Percentiles rank a stretch among this genome's conserved stretches.
Conservation (phyloP, 768 basidiomycete species). For the Lactifluus rugatus region DNA sequence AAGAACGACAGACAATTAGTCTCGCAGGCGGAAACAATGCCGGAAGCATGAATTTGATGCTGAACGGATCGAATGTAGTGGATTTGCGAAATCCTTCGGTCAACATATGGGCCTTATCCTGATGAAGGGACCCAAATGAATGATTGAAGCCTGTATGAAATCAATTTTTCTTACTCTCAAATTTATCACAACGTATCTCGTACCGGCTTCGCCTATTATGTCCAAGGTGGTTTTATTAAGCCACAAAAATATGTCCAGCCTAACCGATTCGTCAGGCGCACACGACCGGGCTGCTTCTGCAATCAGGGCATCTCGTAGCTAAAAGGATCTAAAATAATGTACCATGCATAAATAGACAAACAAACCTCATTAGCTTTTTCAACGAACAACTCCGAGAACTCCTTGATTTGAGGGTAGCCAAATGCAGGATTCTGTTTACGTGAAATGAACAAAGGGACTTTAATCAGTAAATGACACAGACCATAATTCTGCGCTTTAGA, state of each 20-base stretch:
- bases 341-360: neutral
- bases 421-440: conserved; percentile 12
- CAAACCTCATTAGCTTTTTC: conserved; percentile 17
- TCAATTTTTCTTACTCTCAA: neutral
- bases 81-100: conserved; percentile 8
- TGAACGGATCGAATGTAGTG: conserved; percentile 8
- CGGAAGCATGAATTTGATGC: neutral
- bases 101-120: neutral
- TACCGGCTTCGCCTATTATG: conserved; percentile 14
- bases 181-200: neutral
- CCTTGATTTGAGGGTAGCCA: conserved; percentile 10
- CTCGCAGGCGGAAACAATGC: conserved; percentile 2
- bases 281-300: neutral
- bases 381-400: conserved; percentile 5
- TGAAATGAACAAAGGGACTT: neutral
- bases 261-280: conserved; percentile 1
- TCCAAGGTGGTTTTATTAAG: conserved; percentile 13
- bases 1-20: conserved; percentile 5
- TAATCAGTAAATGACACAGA: neutral
- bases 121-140: conserved; percentile 6
- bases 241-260: conserved; percentile 4
- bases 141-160: conserved; percentile 10
- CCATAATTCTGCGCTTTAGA: conserved; percentile 13
- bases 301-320: conserved; percentile 7
- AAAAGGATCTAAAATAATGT: neutral